A percentile compares a stretch with the other conserved stretches of the same genome.
phyloP scores from a whole-genome alignment of 2,329 filamentous ascomycete genomes.

The Drechslerella dactyloides region DNA sequence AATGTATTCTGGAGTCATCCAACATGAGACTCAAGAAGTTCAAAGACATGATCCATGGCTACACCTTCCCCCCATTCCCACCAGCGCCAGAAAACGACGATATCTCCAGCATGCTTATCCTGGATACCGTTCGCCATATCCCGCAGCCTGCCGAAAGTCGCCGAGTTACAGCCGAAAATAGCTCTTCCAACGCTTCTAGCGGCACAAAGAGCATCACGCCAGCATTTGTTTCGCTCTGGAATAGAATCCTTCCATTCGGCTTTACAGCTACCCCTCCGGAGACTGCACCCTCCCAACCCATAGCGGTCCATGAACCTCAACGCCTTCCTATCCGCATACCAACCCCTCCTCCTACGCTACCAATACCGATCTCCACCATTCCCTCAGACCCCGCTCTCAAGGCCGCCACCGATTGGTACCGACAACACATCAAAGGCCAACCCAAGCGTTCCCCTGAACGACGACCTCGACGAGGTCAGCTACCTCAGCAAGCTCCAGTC shows the following conservation, averaged over 20 bases:
- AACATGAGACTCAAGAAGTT: constrained; percentile 35
- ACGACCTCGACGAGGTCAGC: background rate
- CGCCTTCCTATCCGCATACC: background rate
- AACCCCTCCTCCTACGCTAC: background rate
- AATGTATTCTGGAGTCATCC: constrained; percentile 12
- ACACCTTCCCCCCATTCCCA: constrained; percentile 8
- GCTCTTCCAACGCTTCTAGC: background rate
- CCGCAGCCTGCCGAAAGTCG: background rate
- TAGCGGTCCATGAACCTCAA: background rate
- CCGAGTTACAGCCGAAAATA: too few species aligned
- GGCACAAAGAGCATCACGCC: background rate
- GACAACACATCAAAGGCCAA: background rate
- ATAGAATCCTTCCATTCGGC: background rate
- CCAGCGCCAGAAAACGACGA: background rate
- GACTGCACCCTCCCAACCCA: background rate
- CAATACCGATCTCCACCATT: background rate
- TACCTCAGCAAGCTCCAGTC: background rate
- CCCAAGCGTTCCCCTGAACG: background rate
- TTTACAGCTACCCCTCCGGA: background rate
- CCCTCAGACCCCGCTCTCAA: background rate
- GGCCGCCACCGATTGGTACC: background rate
- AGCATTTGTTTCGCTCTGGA: background rate
- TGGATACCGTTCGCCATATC: background rate
- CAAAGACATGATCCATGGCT: constrained; percentile 20
- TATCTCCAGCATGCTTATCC: background rate